Base-by-base conservation (phyloP, 148 eudicot species). In the Bassia scoparia region DNA sequence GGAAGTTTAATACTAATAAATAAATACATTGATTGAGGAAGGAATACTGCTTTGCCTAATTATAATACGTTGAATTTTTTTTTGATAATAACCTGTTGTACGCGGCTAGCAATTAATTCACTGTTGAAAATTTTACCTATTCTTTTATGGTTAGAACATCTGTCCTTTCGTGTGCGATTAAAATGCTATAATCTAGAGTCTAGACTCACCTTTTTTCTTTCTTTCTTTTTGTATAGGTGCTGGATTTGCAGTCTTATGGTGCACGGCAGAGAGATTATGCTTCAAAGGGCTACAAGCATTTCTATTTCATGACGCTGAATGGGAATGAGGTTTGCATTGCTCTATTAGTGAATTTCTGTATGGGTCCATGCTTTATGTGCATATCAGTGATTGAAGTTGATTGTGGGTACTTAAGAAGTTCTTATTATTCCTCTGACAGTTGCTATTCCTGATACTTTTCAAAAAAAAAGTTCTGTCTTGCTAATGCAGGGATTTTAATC, bases 221-320 rank as follows among this genome's bases (percentile, higher is more conserved):
- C 10, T 20, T 21, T 15, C 3, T n/a, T 63, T 65, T 75, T 72
- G 59, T 71, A 65, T 78, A 95, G 98, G 97, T 95, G 78, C 88
- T 95, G 80, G 97, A 95, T 75, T 76, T 95, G 85, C 96, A 76
- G 74, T 76, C 89, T 38, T 95, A 95, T 63, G 93, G 87, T 81
- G 91, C 90, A 62, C 90, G 99, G 0, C 99, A 95, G 76, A 87
- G 76, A 73, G 92, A 91, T 44, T 95, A 91, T 77, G 99, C 97
- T 72, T 78, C 82, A 58, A 79, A 85, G 75, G 97, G 97, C 67
- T 92, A 95, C 84, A 95, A 85, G 78, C 99, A 95, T 86, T 95
- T 95, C 84, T 95, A 95, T 82, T 95, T 95, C 83, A 95, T 95
- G 99, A 95, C 97, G 17, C 79, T 95, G 84, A 91, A 91, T 76